Evolutionary conservation across 257 asterid species (phyloP).

Genomic region (Solanum bukasovii): DNA sequence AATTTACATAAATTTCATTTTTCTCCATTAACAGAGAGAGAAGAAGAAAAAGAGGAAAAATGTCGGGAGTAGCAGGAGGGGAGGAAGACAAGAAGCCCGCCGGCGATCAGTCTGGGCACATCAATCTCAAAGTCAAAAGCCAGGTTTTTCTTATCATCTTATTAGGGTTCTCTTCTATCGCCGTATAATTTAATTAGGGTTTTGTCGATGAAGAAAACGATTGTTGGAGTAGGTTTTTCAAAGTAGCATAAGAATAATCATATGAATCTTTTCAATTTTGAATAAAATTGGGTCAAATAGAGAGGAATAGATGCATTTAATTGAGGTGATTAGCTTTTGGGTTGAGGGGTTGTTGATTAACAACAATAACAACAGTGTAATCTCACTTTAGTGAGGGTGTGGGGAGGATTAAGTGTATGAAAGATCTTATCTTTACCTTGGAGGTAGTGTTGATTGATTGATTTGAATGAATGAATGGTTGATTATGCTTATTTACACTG

Average conservation of each 20-base stretch:
- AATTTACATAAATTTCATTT: not conserved
- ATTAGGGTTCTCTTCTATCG: not conserved
- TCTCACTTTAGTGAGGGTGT: not conserved
- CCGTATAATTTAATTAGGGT: not conserved
- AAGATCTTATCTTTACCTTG: too few species aligned
- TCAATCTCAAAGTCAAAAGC: conserved; percentile 9
- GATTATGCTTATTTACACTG: not conserved
- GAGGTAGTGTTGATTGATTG: not conserved
- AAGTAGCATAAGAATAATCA: not conserved
- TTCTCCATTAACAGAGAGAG: not conserved
- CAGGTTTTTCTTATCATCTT: not conserved
- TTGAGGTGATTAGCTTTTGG: not conserved
- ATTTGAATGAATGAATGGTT: not conserved
- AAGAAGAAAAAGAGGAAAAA: not conserved
- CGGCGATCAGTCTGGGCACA: not conserved
- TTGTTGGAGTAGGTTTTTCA: not conserved
- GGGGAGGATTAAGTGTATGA: not conserved
- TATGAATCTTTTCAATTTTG: not conserved
- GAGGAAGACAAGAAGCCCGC: conserved; percentile 14
- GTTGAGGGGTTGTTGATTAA: not conserved
- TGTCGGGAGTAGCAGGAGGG: not conserved
- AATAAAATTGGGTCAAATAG: not conserved
- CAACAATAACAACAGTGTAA: not conserved
- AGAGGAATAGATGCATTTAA: not conserved
- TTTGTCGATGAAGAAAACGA: not conserved